phyloP scores from a whole-genome alignment of 1,139 yeast species.

The Pneumocystis wakefieldiae region DNA sequence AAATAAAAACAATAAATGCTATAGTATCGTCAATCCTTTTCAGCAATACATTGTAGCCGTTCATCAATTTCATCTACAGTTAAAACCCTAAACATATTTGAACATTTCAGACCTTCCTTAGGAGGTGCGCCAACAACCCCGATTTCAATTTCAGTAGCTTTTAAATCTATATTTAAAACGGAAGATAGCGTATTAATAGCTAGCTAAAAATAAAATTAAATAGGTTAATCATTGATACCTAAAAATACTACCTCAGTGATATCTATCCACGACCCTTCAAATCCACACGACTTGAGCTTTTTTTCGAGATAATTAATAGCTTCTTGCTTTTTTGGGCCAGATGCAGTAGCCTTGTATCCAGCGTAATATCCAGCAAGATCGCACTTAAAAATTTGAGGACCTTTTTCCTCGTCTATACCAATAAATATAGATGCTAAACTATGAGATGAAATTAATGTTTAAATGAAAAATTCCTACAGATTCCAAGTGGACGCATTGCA shows the following conservation, averaged over 20 bases:
- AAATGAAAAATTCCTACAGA: neutral
- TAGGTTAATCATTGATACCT: constrained; percentile 29
- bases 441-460: neutral
- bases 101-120: constrained; percentile 24
- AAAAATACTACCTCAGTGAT: constrained; percentile 66
- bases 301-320: constrained; percentile 83
- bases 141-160: constrained; percentile 82
- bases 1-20: neutral
- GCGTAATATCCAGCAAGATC: constrained; percentile 96
- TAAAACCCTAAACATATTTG: constrained; percentile 42
- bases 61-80: constrained; percentile 83
- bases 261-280: constrained; percentile 33
- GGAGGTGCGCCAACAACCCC: constrained; percentile 61
- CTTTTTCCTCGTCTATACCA: constrained; percentile 73
- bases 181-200: constrained; percentile 76
- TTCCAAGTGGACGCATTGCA: constrained; percentile 80
- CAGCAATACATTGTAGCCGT: constrained; percentile 84
- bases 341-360: constrained; percentile 82
- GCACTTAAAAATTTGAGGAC: constrained; percentile 83
- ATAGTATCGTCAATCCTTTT: constrained; percentile 49
- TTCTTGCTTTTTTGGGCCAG: constrained; percentile 97
- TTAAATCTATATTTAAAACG: constrained; percentile 79
- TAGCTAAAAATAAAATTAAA: constrained; percentile 42
- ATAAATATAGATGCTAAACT: constrained; percentile 46
- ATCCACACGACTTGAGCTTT: constrained; percentile 42